phyloP scores from a whole-genome alignment of 805 yeast species.

The Pachysolen tannophilus region DNA sequence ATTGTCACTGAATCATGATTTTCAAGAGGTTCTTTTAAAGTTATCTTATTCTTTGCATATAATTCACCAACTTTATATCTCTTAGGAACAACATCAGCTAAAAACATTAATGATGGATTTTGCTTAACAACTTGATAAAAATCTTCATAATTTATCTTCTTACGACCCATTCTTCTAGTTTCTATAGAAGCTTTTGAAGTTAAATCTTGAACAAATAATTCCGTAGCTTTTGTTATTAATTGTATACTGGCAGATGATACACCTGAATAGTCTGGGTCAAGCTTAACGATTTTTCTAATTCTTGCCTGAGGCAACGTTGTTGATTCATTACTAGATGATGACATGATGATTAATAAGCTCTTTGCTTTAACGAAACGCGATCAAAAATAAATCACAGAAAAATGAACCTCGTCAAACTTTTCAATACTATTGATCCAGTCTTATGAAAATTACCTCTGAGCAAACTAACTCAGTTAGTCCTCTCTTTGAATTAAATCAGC shows the following conservation, averaged over 20 bases:
- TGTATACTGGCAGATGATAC: constrained; percentile 20
- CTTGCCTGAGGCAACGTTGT: constrained; percentile 66
- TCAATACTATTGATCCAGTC: no score
- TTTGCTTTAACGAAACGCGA: no score
- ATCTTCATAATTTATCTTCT: constrained; percentile 64
- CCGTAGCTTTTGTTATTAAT: constrained; percentile 41
- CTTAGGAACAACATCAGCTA: constrained; percentile 61
- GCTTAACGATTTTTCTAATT: constrained; percentile 62
- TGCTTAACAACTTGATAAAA: constrained; percentile 54
- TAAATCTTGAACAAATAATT: constrained; percentile 60
- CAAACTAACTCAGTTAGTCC: no score
- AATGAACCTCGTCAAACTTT: no score
- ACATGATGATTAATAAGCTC: no score
- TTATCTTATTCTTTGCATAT: constrained; percentile 32
- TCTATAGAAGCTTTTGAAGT: constrained; percentile 62
- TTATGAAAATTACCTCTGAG: no score
- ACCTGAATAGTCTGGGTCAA: constrained; percentile 72
- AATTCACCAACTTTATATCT: constrained; percentile 43
- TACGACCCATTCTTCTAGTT: constrained; percentile 59
- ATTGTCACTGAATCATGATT: background rate
- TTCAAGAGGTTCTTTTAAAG: constrained; percentile 11
- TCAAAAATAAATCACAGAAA: no score
- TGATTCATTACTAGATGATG: constrained; percentile 1
- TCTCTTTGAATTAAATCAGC: background rate
- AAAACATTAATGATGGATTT: constrained; percentile 53